Percentiles rank a stretch among this genome's conserved stretches.
phyloP scores from a whole-genome alignment of 2,329 filamentous ascomycete species.

The Cytospora leucostoma region DNA sequence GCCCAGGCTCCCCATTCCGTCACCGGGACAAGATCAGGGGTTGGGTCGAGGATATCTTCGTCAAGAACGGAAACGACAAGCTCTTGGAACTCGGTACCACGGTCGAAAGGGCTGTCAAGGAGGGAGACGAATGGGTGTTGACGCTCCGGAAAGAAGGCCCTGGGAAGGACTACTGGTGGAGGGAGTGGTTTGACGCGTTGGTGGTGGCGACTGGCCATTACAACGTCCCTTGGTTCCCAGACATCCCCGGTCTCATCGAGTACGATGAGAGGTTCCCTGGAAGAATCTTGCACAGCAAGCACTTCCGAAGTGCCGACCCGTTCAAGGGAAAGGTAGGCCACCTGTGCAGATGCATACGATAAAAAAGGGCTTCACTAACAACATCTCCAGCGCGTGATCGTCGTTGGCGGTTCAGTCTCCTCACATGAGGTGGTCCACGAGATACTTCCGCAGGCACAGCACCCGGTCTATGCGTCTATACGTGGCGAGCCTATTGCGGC shows the following conservation, averaged over 20 bases:
- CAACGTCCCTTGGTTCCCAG: conserved; percentile 41
- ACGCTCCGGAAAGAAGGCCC: conserved; percentile 48
- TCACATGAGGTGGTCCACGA: conserved; percentile 59
- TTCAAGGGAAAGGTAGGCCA: conserved; percentile 28
- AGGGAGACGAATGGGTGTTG: conserved; percentile 48
- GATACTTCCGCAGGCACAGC: conserved; percentile 46
- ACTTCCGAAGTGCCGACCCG: conserved; percentile 38
- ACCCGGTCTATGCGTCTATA: conserved; percentile 51
- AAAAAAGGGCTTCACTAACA: background rate
- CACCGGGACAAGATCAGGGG: conserved; percentile 57
- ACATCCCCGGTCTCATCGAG: conserved; percentile 41
- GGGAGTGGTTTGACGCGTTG: conserved; percentile 42
- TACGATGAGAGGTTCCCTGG: conserved; percentile 40
- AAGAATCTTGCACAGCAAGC: conserved; percentile 43
- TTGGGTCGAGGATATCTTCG: conserved; percentile 48
- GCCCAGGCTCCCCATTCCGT: conserved; percentile 54
- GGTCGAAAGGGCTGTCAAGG: conserved; percentile 55
- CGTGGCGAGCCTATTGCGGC: conserved; percentile 50
- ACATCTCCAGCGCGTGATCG: conserved; percentile 48
- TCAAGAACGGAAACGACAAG: conserved; percentile 34
- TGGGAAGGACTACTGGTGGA: conserved; percentile 43
- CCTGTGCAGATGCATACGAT: background rate
- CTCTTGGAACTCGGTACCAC: conserved; percentile 55
- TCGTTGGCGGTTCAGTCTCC: conserved; percentile 60
- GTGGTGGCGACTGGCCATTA: conserved; percentile 46